phyloP scores from a whole-genome alignment of 1,284 basidiomycete species.

The Mycosarcoma mackinlayi region DNA sequence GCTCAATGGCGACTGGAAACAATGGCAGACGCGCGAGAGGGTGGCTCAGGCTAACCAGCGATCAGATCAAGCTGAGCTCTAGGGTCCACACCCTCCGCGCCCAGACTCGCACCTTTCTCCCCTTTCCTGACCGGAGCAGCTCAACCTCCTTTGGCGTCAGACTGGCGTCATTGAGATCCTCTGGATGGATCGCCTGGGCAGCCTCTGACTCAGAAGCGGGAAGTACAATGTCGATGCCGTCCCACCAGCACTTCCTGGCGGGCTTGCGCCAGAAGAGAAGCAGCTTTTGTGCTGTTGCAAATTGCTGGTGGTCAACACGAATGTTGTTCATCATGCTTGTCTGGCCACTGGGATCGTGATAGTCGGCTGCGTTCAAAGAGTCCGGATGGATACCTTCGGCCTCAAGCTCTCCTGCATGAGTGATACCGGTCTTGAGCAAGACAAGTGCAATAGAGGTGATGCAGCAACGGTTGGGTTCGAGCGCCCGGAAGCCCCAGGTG shows the following conservation, averaged over 20 bases:
- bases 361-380: conserved; percentile 20
- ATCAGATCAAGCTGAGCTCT: conserved; percentile 85
- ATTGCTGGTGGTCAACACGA: conserved; percentile 87
- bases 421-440: conserved; percentile 94
- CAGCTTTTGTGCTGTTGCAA: conserved; percentile 96
- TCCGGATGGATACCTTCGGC: conserved; percentile 31
- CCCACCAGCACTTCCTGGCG: conserved; percentile 99
- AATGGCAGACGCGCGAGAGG: too few relatives aligned
- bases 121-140: conserved; percentile 59
- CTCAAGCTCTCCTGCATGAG: conserved; percentile 75
- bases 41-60: not conserved
- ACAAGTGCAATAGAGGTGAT: conserved; percentile 98
- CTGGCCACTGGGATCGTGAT: conserved; percentile 48
- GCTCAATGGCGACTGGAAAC: too few relatives aligned
- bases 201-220: conserved; percentile 28
- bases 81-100: conserved; percentile 98
- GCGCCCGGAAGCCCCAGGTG: conserved; percentile 94
- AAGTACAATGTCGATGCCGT: conserved; percentile 92
- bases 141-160: conserved; percentile 59
- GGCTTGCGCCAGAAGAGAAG: conserved; percentile 99
- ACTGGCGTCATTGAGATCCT: conserved; percentile 37
- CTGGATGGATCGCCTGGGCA: conserved; percentile 6
- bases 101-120: conserved; percentile 75
- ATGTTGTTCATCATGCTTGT: conserved; percentile 62
- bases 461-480: conserved; percentile 94